Base-by-base conservation (phyloP, 257 asterid species). In the Forsythia viridissima region DNA sequence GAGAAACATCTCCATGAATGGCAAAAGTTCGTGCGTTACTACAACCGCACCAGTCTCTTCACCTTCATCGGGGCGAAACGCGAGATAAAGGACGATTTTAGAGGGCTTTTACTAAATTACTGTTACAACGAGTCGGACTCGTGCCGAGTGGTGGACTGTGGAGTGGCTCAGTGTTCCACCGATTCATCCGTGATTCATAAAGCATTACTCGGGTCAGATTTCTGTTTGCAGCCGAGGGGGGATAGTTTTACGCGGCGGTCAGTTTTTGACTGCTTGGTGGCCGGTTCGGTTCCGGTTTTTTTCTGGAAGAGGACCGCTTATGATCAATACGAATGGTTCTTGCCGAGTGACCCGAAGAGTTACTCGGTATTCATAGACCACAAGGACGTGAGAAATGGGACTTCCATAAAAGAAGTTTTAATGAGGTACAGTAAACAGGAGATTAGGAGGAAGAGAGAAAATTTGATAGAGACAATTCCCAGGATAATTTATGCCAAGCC, bases 251-350 rank as follows among this genome's bases (percentile, higher is more conserved):
- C 98, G 11, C 79, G 93, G 71, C 80, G 82, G 72, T 85, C 91
- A n/a, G 88, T 88, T 21, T 94, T 94, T 20, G 98, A 94, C n/a
- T 94, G 97, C 67, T 82, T 94, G 92, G 75, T 94, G 18, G 90
- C 97, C 3, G 98, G 98, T 43, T 84, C 98, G 0, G 88, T 94
- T 7, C 99, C 98, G 3, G 98, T 94, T 3, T 93, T 91, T 38
- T 93, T 94, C 91, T 69, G 85, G 88, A 86, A 88, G 59, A 79
- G 90, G 39, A 88, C 90, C 3, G 92, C 92, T 1, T 93, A 92
- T 52, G 93, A 84, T 42, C 99, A 93, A 85, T 90, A 93, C 72
- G 92, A 91, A 78, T 91, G 97, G 99, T 95, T 90, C 84, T 73
- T 95, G 74, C 97, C 99, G 0, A 91, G 87, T 0, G 91, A 93